Evolutionary conservation across 1,284 basidiomycete species (phyloP).

Genomic region (Ceratobasidium theobromae): DNA sequence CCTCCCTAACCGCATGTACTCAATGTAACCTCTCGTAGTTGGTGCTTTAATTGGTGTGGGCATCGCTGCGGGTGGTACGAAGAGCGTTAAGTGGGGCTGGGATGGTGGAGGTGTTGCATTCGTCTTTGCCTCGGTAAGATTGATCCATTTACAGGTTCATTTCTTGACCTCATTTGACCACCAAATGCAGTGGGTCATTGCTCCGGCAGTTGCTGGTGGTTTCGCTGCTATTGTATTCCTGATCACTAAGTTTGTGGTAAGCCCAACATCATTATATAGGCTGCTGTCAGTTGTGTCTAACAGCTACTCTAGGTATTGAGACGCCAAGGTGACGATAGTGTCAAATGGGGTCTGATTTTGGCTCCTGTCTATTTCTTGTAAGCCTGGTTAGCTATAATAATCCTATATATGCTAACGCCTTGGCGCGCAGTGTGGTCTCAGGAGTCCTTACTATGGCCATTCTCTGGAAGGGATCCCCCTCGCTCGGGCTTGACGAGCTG

Average conservation of each 20-base stretch:
- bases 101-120: conserved; percentile 49
- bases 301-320: conserved; percentile 1
- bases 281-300: not conserved
- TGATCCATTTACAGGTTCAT: not conserved
- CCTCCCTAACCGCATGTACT: conserved; percentile 41
- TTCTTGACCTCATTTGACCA: not conserved
- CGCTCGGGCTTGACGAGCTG: conserved; percentile 48
- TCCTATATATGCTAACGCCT: not conserved
- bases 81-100: conserved; percentile 52
- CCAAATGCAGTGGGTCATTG: conserved; percentile 42
- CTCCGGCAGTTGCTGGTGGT: conserved; percentile 46
- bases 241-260: conserved; percentile 39
- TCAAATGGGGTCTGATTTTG: conserved; percentile 40
- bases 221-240: conserved; percentile 49
- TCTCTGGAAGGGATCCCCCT: conserved; percentile 41
- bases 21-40: conserved; percentile 48
- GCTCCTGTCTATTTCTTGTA: conserved; percentile 43
- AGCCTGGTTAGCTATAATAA: not conserved
- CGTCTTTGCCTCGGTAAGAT: conserved; percentile 45
- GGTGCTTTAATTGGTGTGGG: conserved; percentile 51
- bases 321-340: conserved; percentile 40
- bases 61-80: conserved; percentile 47
- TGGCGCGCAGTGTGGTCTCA: not conserved
- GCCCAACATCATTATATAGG: not conserved
- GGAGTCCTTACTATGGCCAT: conserved; percentile 37